Base-by-base conservation (phyloP, 108 stramenopile genomes). In the Cyclotella sp. region DNA sequence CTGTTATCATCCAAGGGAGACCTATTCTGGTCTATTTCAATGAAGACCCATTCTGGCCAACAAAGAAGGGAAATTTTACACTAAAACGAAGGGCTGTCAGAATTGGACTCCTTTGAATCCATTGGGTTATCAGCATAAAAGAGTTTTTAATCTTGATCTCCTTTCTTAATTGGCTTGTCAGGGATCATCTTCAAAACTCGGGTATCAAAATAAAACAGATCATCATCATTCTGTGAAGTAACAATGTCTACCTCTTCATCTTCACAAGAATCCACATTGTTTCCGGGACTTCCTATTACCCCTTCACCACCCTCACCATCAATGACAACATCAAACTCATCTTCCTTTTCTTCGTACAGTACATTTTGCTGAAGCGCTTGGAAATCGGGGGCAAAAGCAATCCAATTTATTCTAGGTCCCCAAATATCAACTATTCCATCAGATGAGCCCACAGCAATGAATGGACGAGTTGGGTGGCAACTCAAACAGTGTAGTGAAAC, bases 381-480 rank as follows among this genome's bases (percentile, higher is more conserved):
- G 70, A 95, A 95, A 68, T 91, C 88, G 2, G 94, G 92, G 18
- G 94, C 92, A 83, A 92, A 95, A 11, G 89, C 86, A 13, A 89
- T 89, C 91, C 91, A 95, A 59, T 91, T 85, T 42, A 91, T 70
- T 49, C 83, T 73, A 7, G 84, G 86, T 4, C 90, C 91, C 94
- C 94, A 95, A 11, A 91, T 57, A 75, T 95, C 94, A 4, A 93
- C 76, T 8, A 92, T 57, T 16, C 91, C 94, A 75, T 95, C 94
- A 3, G 84, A 87, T 16, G 90, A 89, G 39, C 89, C 91, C 34
- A 89, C 89, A 39, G 94, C 90, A 49, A 95, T 66, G 59, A 91
- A 91, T 15, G 90, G 79, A 12, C 94, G 83, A 6, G 93, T 89
- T n/a, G 93, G 93, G 79, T 94, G 93, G 82, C 88, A 94, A 57